Conservation (phyloP, 805 yeast species). For the Cyberlindnera xishuangbannaensis region DNA sequence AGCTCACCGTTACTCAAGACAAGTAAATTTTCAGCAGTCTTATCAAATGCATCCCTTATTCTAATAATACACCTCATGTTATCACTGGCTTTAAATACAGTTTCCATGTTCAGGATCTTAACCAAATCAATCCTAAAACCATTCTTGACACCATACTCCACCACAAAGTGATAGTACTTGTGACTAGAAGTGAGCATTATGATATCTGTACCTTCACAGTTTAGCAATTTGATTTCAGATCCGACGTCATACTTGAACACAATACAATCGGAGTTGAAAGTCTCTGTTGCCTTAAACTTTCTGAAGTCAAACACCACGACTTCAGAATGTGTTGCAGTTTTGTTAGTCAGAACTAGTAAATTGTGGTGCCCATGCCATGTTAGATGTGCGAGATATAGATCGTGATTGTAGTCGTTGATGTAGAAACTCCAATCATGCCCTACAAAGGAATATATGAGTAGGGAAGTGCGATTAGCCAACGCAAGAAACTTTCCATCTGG, state of each 20-base stretch:
- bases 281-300: conserved; percentile 11
- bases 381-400: conserved; percentile 14
- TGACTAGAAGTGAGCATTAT: conserved; percentile 15
- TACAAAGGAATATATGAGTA: conserved; percentile 20
- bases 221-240: conserved; percentile 14
- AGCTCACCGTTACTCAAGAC: conserved; percentile 24
- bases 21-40: conserved; percentile 17
- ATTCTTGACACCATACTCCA: conserved; percentile 10
- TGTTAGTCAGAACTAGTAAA: conserved; percentile 18
- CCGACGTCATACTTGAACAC: conserved; percentile 27
- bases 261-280: conserved; percentile 20
- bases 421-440: conserved; percentile 25
- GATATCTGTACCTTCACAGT: conserved; percentile 19
- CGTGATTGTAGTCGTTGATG: conserved; percentile 22
- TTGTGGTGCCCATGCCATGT: conserved; percentile 19
- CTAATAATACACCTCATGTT: conserved; percentile 14
- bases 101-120: conserved; percentile 13
- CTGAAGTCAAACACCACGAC: conserved; percentile 23
- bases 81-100: conserved; percentile 7
- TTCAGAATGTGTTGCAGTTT: conserved; percentile 17
- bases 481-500: conserved; percentile 22
- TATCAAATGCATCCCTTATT: conserved; percentile 3
- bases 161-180: conserved; percentile 21
- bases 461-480: conserved; percentile 14
- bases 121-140: conserved; percentile 20